Conservation (phyloP, 2,329 filamentous ascomycete genomes). For the Curvularia eragrostidis region DNA sequence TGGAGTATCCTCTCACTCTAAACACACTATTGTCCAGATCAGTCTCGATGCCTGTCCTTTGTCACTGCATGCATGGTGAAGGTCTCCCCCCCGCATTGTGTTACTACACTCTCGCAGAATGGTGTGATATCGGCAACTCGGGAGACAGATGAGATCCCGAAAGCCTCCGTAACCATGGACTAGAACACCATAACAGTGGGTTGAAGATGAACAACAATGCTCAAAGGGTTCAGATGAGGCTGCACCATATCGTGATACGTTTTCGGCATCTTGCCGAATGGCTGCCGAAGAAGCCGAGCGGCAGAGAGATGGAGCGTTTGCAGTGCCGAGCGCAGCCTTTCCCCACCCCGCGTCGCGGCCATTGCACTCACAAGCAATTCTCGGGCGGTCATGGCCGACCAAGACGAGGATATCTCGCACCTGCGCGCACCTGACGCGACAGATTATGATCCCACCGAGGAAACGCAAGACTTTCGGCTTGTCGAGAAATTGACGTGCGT, state of each 20-base stretch:
- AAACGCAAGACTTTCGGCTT: conserved; percentile 86
- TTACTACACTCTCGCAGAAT: neutral
- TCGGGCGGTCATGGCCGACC: conserved; percentile 41
- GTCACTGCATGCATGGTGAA: conserved; percentile 1
- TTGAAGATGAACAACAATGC: conserved; percentile 5
- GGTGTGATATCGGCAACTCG: conserved; percentile 4
- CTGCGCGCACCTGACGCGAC: conserved; percentile 31
- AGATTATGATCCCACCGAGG: conserved; percentile 69
- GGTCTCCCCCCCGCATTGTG: conserved; percentile 5
- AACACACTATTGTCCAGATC: neutral
- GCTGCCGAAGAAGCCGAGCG: conserved; percentile 8
- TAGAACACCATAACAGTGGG: conserved; percentile 6
- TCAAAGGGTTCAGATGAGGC: neutral
- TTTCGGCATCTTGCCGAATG: neutral
- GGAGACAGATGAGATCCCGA: neutral
- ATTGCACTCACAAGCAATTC: neutral
- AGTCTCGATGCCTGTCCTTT: conserved; percentile 8
- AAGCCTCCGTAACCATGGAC: neutral
- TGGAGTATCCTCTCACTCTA: neutral
- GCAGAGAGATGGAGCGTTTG: neutral
- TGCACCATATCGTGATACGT: neutral
- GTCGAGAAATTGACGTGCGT: conserved; percentile 64
- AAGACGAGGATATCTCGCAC: conserved; percentile 45
- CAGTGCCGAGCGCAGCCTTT: conserved; percentile 5
- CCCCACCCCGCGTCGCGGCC: neutral